These are phyloP conservation scores for Mycena citricolor DNA, from an alignment of 1,284 basidiomycete genomes.

Conservation along the genomic window DNA sequence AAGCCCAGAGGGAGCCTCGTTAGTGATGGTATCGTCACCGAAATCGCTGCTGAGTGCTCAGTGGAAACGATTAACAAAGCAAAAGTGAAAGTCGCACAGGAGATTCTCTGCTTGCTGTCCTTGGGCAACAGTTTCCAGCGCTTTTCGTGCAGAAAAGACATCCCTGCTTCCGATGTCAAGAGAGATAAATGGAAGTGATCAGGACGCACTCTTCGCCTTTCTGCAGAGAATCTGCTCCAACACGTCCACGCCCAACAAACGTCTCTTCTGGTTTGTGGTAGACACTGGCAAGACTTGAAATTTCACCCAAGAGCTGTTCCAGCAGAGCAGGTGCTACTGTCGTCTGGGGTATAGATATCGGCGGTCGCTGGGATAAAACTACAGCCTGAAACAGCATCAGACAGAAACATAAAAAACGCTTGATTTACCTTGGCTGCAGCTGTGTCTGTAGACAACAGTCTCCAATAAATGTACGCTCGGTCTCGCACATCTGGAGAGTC, in stretches of 20 bases:
- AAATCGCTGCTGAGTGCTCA: constrained; percentile 56
- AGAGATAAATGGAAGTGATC: constrained; percentile 12
- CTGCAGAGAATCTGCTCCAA: constrained; percentile 83
- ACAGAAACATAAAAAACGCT: background rate
- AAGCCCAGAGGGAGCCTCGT: constrained; percentile 67
- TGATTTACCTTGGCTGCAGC: constrained; percentile 83
- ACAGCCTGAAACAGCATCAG: constrained; percentile 60
- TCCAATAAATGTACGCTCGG: constrained; percentile 96
- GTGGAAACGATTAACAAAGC: constrained; percentile 8
- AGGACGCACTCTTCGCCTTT: constrained; percentile 71
- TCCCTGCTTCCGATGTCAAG: constrained; percentile 36
- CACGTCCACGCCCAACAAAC: constrained; percentile 82
- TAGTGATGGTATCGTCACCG: constrained; percentile 66
- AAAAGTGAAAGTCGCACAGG: constrained; percentile 43
- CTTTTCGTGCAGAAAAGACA: constrained; percentile 74
- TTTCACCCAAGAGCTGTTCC: constrained; percentile 89
- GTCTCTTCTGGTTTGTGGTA: constrained; percentile 96
- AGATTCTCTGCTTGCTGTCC: constrained; percentile 93
- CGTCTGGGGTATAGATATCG: constrained; percentile 89
- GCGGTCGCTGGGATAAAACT: constrained; percentile 87
- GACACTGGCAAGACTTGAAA: constrained; percentile 86
- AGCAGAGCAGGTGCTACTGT: constrained; percentile 89
- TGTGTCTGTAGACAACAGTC: constrained; percentile 89
- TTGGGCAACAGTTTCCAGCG: constrained; percentile 83
- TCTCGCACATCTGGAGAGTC: constrained; percentile 98